phyloP scores from a whole-genome alignment of 1,139 yeast species.

The Blastobotrys serpentis region DNA sequence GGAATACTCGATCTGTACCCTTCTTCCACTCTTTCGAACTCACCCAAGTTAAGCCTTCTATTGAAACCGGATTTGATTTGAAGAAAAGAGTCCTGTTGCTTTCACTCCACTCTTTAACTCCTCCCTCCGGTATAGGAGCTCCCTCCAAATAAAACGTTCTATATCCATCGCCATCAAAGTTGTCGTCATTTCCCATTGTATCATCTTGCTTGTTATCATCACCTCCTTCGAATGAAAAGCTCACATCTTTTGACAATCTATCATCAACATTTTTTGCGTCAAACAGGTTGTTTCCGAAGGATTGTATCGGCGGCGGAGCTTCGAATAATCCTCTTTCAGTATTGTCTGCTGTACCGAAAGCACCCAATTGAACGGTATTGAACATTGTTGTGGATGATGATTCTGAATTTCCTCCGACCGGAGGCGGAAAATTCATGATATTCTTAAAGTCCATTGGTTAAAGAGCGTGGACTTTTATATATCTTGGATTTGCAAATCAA shows the following conservation, averaged over 20 bases:
- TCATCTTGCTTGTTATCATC: neutral
- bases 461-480: neutral
- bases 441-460: neutral
- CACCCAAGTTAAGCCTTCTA: constrained; percentile 45
- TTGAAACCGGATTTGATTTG: constrained; percentile 42
- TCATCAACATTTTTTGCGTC: neutral
- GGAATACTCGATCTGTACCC: constrained; percentile 26
- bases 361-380: neutral
- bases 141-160: constrained; percentile 16
- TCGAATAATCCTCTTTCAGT: neutral
- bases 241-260: neutral
- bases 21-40: constrained; percentile 34
- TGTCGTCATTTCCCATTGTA: neutral
- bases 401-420: neutral
- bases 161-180: neutral
- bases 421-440: neutral
- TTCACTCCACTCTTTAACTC: constrained; percentile 35
- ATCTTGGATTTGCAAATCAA: no score
- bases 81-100: constrained; percentile 44
- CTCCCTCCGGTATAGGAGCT: constrained; percentile 38
- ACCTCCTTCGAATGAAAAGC: constrained; percentile 2
- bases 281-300: neutral
- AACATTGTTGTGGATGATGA: neutral
- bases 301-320: neutral
- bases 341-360: neutral